Percentiles rank a stretch among this genome's conserved stretches.
phyloP scores from a whole-genome alignment of 768 basidiomycete genomes.

The Phanerochaete sordida region DNA sequence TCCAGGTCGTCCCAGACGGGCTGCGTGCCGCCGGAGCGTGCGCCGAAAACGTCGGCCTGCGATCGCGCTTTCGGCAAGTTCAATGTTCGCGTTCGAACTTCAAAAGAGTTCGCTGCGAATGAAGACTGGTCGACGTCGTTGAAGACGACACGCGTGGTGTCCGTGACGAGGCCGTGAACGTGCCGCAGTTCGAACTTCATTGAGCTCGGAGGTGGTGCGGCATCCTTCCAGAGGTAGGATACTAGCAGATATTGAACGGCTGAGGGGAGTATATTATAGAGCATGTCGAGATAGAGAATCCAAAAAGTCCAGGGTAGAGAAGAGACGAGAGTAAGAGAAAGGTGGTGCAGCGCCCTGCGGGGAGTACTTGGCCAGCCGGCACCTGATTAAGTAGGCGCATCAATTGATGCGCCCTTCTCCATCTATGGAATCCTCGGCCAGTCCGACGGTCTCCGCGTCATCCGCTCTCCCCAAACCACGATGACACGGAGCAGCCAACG shows the following conservation, averaged over 20 bases:
- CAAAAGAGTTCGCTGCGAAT: constrained; percentile 31
- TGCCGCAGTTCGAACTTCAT: constrained; percentile 66
- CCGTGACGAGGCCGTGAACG: constrained; percentile 48
- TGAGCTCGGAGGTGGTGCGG: constrained; percentile 16
- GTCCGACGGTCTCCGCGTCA: background rate
- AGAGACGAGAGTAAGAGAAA: background rate
- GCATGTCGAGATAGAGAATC: background rate
- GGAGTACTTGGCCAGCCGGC: background rate
- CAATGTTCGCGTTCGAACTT: constrained; percentile 37
- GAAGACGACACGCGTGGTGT: constrained; percentile 56
- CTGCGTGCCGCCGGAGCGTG: constrained; percentile 32
- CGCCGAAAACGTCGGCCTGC: constrained; percentile 24
- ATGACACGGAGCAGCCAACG: too few relatives aligned
- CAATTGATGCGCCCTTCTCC: background rate
- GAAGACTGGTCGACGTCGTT: constrained; percentile 41
- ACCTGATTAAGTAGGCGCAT: background rate
- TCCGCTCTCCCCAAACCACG: too few relatives aligned
- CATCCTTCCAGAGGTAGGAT: constrained; percentile 15
- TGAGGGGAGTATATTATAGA: constrained; percentile 17
- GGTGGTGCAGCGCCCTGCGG: background rate
- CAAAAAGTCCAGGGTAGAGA: background rate
- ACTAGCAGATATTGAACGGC: constrained; percentile 21
- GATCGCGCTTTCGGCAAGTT: constrained; percentile 48
- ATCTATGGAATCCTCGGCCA: background rate
- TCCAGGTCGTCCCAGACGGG: constrained; percentile 64